phyloP scores from a whole-genome alignment of 2,329 filamentous ascomycete genomes.

The Xylariales sp. region DNA sequence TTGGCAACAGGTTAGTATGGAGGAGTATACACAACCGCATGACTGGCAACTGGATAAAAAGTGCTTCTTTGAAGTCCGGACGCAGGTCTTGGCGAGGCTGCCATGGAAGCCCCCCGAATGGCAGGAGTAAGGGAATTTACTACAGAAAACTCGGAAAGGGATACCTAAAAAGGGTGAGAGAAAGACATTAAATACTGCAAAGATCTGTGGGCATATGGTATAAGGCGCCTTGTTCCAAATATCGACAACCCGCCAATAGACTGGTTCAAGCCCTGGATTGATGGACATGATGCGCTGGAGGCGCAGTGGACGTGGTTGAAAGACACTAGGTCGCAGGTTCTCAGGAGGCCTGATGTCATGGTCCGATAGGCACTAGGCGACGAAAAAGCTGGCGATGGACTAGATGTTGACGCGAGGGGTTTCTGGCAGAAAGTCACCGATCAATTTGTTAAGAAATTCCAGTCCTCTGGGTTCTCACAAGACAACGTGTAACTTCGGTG shows the following conservation, averaged over 20 bases:
- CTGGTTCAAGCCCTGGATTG: slow-evolving; percentile 4
- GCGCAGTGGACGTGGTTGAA: slow-evolving; percentile 4
- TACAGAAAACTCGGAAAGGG: not conserved
- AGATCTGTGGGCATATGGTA: not conserved
- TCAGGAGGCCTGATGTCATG: not conserved
- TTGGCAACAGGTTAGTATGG: not conserved
- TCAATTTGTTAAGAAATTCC: not conserved
- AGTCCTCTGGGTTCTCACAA: too few species aligned
- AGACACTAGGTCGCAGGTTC: not conserved
- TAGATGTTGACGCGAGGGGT: not conserved
- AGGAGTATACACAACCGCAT: not conserved
- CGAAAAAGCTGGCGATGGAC: not conserved
- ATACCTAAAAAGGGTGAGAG: not conserved
- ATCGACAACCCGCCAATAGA: not conserved
- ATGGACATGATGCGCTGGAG: slow-evolving; percentile 3
- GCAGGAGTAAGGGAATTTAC: not conserved
- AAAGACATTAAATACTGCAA: not conserved
- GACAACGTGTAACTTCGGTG: too few species aligned
- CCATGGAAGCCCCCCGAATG: slow-evolving; percentile 2
- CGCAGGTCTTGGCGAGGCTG: not conserved
- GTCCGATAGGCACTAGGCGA: not conserved
- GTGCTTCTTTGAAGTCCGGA: not conserved
- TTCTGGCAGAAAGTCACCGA: not conserved
- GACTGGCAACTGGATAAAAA: not conserved
- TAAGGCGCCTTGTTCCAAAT: not conserved